These are phyloP conservation scores for Capronia epimyces DNA, from an alignment of 2,329 filamentous ascomycete genomes.

Conservation along the genomic window DNA sequence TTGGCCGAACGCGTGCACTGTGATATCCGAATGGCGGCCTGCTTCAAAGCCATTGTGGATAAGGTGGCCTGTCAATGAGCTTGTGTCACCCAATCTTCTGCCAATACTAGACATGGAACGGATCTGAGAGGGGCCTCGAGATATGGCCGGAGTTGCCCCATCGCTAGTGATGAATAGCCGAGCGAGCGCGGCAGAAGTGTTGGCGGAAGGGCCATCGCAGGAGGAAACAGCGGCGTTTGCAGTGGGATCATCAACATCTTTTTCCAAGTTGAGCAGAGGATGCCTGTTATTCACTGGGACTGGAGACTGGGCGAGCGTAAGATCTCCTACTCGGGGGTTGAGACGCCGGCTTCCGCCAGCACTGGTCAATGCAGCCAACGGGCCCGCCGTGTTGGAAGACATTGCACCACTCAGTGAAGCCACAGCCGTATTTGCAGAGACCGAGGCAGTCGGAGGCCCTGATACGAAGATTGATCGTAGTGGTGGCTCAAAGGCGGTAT, in stretches of 20 bases:
- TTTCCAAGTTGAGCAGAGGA: constrained; percentile 30
- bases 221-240: constrained; percentile 14
- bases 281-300: constrained; percentile 19
- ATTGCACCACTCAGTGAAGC: constrained; percentile 33
- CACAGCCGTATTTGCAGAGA: constrained; percentile 35
- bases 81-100: constrained; percentile 32
- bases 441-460: constrained; percentile 33
- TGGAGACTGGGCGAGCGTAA: constrained; percentile 9
- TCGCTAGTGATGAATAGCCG: constrained; percentile 30
- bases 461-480: constrained; percentile 35
- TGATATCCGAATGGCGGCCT: constrained; percentile 52
- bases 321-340: constrained; percentile 14
- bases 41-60: constrained; percentile 49
- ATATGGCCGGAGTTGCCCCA: constrained; percentile 26
- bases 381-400: constrained; percentile 29
- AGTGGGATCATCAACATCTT: constrained; percentile 34
- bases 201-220: constrained; percentile 19
- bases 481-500: constrained; percentile 32
- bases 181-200: constrained; percentile 31
- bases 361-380: constrained; percentile 29
- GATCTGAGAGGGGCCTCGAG: constrained; percentile 30
- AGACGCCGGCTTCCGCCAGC: constrained; percentile 21
- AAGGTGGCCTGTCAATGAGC: constrained; percentile 48
- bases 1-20: constrained; percentile 49
- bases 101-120: constrained; percentile 26